Evolutionary conservation across 2,329 filamentous ascomycete species (phyloP), one percentile per base, ranked within the genome.

Genomic region (Akanthomyces lecanii): DNA sequence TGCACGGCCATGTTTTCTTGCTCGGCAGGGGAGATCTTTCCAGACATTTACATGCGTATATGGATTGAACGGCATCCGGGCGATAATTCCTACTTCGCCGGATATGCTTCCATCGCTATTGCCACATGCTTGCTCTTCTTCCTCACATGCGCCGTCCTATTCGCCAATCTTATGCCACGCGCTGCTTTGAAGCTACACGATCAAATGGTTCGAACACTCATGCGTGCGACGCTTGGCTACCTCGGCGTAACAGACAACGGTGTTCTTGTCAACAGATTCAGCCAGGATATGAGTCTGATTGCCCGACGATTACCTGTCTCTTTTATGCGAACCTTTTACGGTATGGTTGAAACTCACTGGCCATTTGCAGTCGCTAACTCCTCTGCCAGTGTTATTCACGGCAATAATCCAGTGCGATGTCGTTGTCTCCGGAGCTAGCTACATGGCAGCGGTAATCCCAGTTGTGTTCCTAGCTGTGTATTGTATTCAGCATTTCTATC

Each of bases 401-500:
- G 45, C 56, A 2, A 2, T 59, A 1, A 42, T 59, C 5, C 44
- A 59, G 12, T 25, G n/a, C 52, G 28, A 48, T 44, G 36, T 71
- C n/a, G 66, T 68, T 14, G 58, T 67, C 33, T 64, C 68, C 0
- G 65, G 72, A 28, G 69, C 69, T 3, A 66, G 68, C 48, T 74
- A 73, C 61, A 61, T 75, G 52, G 69, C 71, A 2, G 55, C 72
- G 5, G 69, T 67, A 0, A 59, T 71, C 8, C 73, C 72, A 1
- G 60, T 72, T 48, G 68, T 33, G 10, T 66, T 33, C 21, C 59
- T n/a, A 25, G 25, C 64, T 0, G 61, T 76, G 3, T 76, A 70
- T 52, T 18, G 68, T 4, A 60, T 75, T 8, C 72, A 74, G 44
- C 67, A 66, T 14, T 71, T 71, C 30, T 75, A 76, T 61, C 67